Evolutionary conservation across 495 filamentous ascomycete genomes (phyloP).

Genomic region (Peziza echinospora): DNA sequence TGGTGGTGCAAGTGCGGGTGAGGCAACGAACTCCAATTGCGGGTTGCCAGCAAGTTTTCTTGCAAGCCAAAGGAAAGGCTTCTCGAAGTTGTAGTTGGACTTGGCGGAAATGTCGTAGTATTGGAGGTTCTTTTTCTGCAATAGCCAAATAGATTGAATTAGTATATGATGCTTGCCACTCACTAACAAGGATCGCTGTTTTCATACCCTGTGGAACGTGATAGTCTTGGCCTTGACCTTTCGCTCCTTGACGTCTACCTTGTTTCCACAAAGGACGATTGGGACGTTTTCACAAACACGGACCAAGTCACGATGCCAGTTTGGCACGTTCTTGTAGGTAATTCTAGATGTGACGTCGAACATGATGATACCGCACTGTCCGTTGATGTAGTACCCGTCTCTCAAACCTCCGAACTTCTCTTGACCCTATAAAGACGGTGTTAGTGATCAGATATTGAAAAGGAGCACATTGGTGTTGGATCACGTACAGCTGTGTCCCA

Average conservation of each 20-base stretch:
- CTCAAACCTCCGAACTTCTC: constrained; percentile 99
- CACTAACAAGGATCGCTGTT: not conserved
- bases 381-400: constrained; percentile 99
- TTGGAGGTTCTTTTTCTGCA: constrained; percentile 89
- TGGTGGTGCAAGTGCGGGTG: constrained; percentile 79
- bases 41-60: constrained; percentile 95
- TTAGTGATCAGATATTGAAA: too few species aligned
- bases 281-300: constrained; percentile 99
- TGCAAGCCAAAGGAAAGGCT: constrained; percentile 99
- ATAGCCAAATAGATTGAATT: not conserved
- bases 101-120: constrained; percentile 99
- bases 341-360: constrained; percentile 99
- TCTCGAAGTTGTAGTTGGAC: constrained; percentile 99
- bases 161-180: not conserved
- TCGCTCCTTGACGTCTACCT: constrained; percentile 99
- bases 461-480: too few species aligned
- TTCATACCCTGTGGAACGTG: constrained; percentile 80
- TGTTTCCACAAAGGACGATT: constrained; percentile 96
- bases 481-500: constrained; percentile 73
- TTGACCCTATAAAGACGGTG: constrained; percentile 34
- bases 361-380: constrained; percentile 99
- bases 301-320: constrained; percentile 99
- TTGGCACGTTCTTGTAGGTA: constrained; percentile 99
- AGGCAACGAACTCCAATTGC: constrained; percentile 84
- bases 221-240: constrained; percentile 99